Percentiles rank a stretch among this genome's conserved stretches.
phyloP scores from a whole-genome alignment of 2,329 filamentous ascomycete genomes.

The Botrytis hyacinthi region DNA sequence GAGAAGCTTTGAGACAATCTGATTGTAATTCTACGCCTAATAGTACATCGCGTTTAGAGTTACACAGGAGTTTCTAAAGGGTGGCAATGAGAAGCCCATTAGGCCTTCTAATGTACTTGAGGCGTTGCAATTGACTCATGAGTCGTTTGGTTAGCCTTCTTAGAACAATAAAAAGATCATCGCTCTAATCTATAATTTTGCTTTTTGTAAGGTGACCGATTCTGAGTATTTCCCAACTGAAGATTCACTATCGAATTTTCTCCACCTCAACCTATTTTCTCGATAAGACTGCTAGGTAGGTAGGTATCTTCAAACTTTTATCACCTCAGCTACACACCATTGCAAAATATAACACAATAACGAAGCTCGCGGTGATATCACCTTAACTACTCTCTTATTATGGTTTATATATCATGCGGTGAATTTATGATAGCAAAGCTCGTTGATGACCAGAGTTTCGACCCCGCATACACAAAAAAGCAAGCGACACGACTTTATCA shows the following conservation, averaged over 20 bases:
- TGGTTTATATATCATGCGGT: conserved; percentile 9
- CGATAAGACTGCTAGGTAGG: background rate
- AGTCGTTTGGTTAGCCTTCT: background rate
- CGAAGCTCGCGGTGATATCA: background rate
- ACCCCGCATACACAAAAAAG: background rate
- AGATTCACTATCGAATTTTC: background rate
- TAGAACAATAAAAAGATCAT: background rate
- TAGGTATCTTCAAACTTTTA: background rate
- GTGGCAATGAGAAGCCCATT: background rate
- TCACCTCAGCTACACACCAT: background rate
- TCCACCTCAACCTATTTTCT: background rate
- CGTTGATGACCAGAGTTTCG: background rate
- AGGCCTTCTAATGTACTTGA: background rate
- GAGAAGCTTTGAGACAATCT: background rate
- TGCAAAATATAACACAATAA: background rate
- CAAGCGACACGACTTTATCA: background rate
- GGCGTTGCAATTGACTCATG: background rate
- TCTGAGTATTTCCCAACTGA: background rate
- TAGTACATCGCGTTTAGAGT: background rate
- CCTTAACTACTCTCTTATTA: background rate
- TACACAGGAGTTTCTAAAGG: background rate
- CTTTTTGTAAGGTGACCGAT: background rate
- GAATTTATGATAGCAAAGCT: conserved; percentile 2
- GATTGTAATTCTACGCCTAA: background rate
- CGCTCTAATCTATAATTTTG: background rate